These are phyloP conservation scores for Dryadomyces quercivorus DNA, from an alignment of 2,329 filamentous ascomycete species.

Conservation along the genomic window DNA sequence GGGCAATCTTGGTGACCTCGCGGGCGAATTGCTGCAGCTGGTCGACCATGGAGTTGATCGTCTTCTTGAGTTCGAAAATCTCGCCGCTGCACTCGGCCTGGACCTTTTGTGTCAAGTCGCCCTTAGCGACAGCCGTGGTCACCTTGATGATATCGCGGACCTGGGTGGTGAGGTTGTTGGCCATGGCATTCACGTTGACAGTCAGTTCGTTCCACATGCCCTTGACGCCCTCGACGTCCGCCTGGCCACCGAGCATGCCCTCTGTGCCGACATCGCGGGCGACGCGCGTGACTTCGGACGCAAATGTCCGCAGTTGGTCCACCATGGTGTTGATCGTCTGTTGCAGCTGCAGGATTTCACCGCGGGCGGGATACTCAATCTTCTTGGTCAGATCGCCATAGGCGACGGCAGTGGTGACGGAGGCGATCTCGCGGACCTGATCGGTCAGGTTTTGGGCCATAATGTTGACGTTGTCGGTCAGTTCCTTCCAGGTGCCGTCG, in stretches of 20 bases:
- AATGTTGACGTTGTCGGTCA: slow-evolving; percentile 81
- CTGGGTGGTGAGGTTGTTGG: slow-evolving; percentile 75
- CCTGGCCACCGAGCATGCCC: slow-evolving; percentile 70
- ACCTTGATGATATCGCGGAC: slow-evolving; percentile 89
- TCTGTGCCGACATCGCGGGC: slow-evolving; percentile 76
- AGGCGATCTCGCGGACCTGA: slow-evolving; percentile 76
- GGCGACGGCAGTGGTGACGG: slow-evolving; percentile 72
- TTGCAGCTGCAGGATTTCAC: slow-evolving; percentile 72
- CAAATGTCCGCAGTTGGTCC: slow-evolving; percentile 72
- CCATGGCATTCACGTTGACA: slow-evolving; percentile 80
- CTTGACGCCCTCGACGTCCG: slow-evolving; percentile 71
- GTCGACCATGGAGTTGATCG: slow-evolving; percentile 99
- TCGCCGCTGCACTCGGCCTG: slow-evolving; percentile 86
- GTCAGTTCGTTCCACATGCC: slow-evolving; percentile 85
- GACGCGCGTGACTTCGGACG: slow-evolving; percentile 71
- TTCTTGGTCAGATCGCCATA: slow-evolving; percentile 76
- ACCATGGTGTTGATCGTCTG: slow-evolving; percentile 88
- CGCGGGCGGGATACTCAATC: slow-evolving; percentile 67
- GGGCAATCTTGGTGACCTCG: slow-evolving; percentile 91
- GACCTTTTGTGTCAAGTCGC: slow-evolving; percentile 93
- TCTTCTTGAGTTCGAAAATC: slow-evolving; percentile 90
- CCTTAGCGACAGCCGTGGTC: slow-evolving; percentile 60
- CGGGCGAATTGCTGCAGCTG: slow-evolving; percentile 93
- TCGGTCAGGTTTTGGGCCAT: slow-evolving; percentile 76
- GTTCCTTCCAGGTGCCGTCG: slow-evolving; percentile 93